These are phyloP conservation scores for Papilionanthe hybrid DNA, from an alignment of 116 monocot species.

Conservation along the genomic window DNA sequence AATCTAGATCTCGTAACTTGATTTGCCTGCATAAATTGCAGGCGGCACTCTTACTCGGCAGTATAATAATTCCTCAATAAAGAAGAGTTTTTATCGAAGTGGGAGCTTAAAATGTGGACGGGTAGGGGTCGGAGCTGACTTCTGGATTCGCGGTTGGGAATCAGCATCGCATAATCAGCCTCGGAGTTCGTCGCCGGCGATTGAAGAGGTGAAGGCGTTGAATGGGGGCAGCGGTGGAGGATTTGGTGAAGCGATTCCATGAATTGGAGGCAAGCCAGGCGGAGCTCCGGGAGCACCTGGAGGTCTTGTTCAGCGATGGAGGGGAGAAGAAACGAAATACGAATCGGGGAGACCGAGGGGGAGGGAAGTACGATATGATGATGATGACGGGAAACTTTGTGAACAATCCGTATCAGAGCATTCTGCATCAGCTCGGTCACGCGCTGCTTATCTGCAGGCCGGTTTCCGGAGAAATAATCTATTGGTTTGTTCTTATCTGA, in stretches of 20 bases:
- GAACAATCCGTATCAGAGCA: constrained; percentile 12
- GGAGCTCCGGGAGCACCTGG: constrained; percentile 23
- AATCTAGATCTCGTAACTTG: too few species aligned
- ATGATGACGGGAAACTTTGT: constrained; percentile 19
- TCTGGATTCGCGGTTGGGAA: not conserved
- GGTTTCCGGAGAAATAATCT: constrained; percentile 34
- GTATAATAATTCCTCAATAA: too few species aligned
- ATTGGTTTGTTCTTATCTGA: constrained; percentile 23
- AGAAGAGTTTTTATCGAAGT: not conserved
- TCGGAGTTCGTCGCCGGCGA: not conserved
- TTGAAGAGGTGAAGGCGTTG: not conserved
- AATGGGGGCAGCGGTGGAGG: constrained; percentile 9
- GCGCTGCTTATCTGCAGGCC: constrained; percentile 28
- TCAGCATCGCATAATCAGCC: not conserved
- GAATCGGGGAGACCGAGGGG: not conserved
- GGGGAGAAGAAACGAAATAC: not conserved
- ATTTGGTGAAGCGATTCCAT: constrained; percentile 25
- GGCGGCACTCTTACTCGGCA: too few species aligned
- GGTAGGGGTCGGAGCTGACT: not conserved
- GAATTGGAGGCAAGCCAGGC: constrained; percentile 35
- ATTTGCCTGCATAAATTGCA: too few species aligned
- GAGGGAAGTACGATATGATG: not conserved
- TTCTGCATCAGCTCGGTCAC: constrained; percentile 36
- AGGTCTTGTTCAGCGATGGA: not conserved
- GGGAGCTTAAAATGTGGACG: not conserved